Percentiles rank a stretch among this genome's conserved stretches.
phyloP scores from a whole-genome alignment of 1,284 basidiomycete species.

The Sporisorium sorghi region DNA sequence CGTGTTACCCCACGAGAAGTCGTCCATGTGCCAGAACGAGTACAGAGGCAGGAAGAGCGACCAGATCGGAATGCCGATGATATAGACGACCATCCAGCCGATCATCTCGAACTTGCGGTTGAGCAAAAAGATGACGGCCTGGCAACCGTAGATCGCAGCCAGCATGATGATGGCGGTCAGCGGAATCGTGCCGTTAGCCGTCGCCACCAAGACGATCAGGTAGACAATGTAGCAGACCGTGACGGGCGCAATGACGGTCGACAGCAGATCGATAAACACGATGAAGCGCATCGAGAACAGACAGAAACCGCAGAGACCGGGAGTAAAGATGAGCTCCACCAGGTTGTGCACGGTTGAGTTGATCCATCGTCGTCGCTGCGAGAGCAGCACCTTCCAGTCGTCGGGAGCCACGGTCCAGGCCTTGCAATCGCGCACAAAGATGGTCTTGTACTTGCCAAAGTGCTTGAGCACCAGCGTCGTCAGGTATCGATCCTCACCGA shows the following conservation, averaged over 20 bases:
- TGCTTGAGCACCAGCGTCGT: slow-evolving; percentile 90
- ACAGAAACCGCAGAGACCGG: slow-evolving; percentile 94
- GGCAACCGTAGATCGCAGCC: slow-evolving; percentile 85
- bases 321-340: slow-evolving; percentile 89
- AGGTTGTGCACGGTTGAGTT: slow-evolving; percentile 99
- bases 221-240: slow-evolving; percentile 82
- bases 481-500: slow-evolving; percentile 98
- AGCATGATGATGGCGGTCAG: slow-evolving; percentile 87
- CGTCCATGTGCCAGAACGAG: slow-evolving; percentile 99
- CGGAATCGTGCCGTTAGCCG: slow-evolving; percentile 58
- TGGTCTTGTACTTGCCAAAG: slow-evolving; percentile 77
- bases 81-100: slow-evolving; percentile 65
- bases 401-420: slow-evolving; percentile 74
- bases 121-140: slow-evolving; percentile 69
- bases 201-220: slow-evolving; percentile 64
- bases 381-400: slow-evolving; percentile 93
- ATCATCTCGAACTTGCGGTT: slow-evolving; percentile 69
- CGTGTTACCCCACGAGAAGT: slow-evolving; percentile 93
- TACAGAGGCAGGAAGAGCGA: slow-evolving; percentile 93
- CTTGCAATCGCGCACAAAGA: slow-evolving; percentile 91
- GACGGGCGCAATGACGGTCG: slow-evolving; percentile 86
- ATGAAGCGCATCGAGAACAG: slow-evolving; percentile 94
- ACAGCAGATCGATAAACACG: slow-evolving; percentile 88
- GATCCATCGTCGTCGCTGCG: slow-evolving; percentile 98
- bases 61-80: slow-evolving; percentile 85